Evolutionary conservation across 805 yeast genomes (phyloP).

Genomic region (Candida coquimbonensis): DNA sequence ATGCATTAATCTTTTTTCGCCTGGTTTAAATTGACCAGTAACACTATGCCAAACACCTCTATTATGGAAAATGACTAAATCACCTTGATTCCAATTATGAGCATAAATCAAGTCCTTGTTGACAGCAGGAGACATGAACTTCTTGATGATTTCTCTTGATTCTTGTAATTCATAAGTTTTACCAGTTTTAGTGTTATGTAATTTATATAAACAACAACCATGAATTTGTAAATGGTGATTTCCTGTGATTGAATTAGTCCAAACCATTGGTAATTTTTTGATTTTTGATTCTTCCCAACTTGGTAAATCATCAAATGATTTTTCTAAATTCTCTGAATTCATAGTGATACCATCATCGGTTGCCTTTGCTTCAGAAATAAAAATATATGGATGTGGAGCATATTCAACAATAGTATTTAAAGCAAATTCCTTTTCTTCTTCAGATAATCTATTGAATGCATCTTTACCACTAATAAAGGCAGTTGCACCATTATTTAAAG

Average conservation of each 20-base stretch:
- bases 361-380: slow-evolving; percentile 72
- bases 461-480: slow-evolving; percentile 82
- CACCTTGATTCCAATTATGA: slow-evolving; percentile 80
- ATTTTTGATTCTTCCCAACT: slow-evolving; percentile 76
- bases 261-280: slow-evolving; percentile 75
- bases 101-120: slow-evolving; percentile 68
- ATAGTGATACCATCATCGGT: slow-evolving; percentile 83
- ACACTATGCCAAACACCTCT: slow-evolving; percentile 91
- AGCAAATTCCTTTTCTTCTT: slow-evolving; percentile 69
- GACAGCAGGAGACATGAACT: slow-evolving; percentile 81
- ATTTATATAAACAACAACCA: slow-evolving; percentile 75
- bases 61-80: slow-evolving; percentile 78
- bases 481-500: slow-evolving; percentile 78
- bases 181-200: slow-evolving; percentile 49
- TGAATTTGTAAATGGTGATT: slow-evolving; percentile 81
- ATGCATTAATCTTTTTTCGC: slow-evolving; percentile 82
- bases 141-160: slow-evolving; percentile 68
- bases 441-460: slow-evolving; percentile 61
- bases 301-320: slow-evolving; percentile 61
- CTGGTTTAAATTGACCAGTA: slow-evolving; percentile 77
- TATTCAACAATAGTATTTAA: slow-evolving; percentile 74
- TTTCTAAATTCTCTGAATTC: slow-evolving; percentile 73
- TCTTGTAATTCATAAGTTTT: slow-evolving; percentile 55
- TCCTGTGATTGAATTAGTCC: slow-evolving; percentile 87
- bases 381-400: slow-evolving; percentile 91